Conservation (phyloP, 768 basidiomycete species). For the Xanthoconium stramineum region DNA sequence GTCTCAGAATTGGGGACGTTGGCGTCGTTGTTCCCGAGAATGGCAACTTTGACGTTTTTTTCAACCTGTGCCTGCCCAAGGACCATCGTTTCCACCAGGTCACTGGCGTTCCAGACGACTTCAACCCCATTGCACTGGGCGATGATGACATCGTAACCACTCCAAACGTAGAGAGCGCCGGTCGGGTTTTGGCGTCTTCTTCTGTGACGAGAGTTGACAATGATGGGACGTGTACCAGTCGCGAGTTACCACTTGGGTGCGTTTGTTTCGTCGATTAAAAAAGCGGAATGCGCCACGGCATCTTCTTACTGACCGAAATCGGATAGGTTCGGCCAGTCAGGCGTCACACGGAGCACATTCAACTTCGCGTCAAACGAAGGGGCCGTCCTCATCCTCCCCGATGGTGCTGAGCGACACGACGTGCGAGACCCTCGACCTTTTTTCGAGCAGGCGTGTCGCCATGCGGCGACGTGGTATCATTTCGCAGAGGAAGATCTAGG, state of each 20-base stretch:
- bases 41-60: slow-evolving; percentile 38
- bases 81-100: slow-evolving; percentile 21
- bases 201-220: slow-evolving; percentile 11
- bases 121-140: slow-evolving; percentile 22
- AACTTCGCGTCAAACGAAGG: slow-evolving; percentile 25
- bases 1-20: slow-evolving; percentile 39
- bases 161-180: slow-evolving; percentile 7
- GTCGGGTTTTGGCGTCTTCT: slow-evolving; percentile 6
- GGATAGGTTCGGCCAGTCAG: slow-evolving; percentile 5
- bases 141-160: slow-evolving; percentile 17
- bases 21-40: slow-evolving; percentile 32
- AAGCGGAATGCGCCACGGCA: background rate
- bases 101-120: slow-evolving; percentile 28
- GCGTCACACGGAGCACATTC: slow-evolving; percentile 8
- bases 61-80: slow-evolving; percentile 37
- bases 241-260: slow-evolving; percentile 7
- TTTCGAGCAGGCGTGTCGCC: slow-evolving; percentile 21
- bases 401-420: slow-evolving; percentile 29
- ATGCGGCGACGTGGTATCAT: slow-evolving; percentile 32
- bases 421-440: slow-evolving; percentile 26
- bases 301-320: background rate
- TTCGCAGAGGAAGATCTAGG: slow-evolving; percentile 27
- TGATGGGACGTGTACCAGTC: background rate
- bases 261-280: background rate
- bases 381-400: slow-evolving; percentile 33